Conservation (phyloP, 2,329 filamentous ascomycete species). For the Penicillium corylophilum region DNA sequence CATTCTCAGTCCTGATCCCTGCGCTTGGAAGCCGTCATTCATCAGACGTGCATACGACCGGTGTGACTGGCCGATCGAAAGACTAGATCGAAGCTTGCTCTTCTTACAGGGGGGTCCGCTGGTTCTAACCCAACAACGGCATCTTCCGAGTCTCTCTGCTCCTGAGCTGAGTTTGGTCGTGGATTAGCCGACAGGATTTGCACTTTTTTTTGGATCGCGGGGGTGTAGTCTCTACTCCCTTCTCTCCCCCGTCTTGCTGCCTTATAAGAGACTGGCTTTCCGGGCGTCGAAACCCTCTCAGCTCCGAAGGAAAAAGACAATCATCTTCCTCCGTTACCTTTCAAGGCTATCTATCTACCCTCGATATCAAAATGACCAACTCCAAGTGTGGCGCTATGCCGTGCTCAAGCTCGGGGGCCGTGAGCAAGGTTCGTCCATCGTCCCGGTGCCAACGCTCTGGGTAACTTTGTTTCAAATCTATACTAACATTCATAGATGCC, state of each 20-base stretch:
- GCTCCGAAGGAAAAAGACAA: neutral
- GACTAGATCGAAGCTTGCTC: slow-evolving; percentile 5
- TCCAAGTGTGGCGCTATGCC: slow-evolving; percentile 4
- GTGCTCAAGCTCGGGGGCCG: slow-evolving; percentile 10
- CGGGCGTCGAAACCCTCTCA: neutral
- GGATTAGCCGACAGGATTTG: neutral
- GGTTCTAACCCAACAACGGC: slow-evolving; percentile 6
- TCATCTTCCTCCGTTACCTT: slow-evolving; percentile 1
- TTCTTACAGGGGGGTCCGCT: neutral
- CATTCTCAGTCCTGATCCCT: slow-evolving; percentile 4
- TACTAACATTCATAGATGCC: slow-evolving; percentile 38
- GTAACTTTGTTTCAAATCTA: neutral
- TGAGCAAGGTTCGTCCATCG: slow-evolving; percentile 19
- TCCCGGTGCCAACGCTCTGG: neutral
- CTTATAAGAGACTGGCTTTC: neutral
- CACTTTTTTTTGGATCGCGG: slow-evolving; percentile 1
- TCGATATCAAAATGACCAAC: slow-evolving; percentile 12
- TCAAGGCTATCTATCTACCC: neutral
- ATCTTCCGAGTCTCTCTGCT: slow-evolving; percentile 11
- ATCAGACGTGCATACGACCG: neutral
- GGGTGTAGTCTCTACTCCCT: neutral
- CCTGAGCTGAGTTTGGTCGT: neutral
- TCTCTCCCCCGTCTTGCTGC: neutral
- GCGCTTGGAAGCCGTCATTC: slow-evolving; percentile 6
- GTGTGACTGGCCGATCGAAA: slow-evolving; percentile 11